phyloP scores from a whole-genome alignment of 352 stramenopile species.

The Pythium scleroteichum region DNA sequence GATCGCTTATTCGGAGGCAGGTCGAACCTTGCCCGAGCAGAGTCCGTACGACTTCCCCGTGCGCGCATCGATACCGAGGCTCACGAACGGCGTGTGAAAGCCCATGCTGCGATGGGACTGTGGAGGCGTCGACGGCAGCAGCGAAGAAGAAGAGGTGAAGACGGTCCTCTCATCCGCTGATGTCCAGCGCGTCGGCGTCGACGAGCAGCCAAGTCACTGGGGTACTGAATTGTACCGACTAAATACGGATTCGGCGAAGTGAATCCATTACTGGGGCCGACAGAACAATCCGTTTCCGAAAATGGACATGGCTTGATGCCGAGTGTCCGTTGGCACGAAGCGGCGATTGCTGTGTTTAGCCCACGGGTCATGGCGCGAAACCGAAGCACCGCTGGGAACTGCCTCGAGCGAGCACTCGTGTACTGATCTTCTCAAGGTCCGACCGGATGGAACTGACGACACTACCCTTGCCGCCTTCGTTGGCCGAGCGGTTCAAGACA shows the following conservation, averaged over 20 bases:
- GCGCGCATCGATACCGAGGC: slow-evolving; percentile 78
- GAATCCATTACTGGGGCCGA: slow-evolving; percentile 1
- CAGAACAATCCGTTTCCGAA: slow-evolving; percentile 19
- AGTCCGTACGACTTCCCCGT: slow-evolving; percentile 87
- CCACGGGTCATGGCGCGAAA: too few species aligned
- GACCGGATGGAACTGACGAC: slow-evolving; percentile 3
- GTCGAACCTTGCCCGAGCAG: slow-evolving; percentile 75
- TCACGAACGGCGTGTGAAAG: slow-evolving; percentile 75
- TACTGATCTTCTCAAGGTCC: too few species aligned
- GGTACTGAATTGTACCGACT: slow-evolving; percentile 1
- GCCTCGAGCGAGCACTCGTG: too few species aligned
- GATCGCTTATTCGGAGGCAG: neutral
- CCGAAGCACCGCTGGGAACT: too few species aligned
- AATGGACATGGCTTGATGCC: too few species aligned
- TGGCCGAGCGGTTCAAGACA: neutral
- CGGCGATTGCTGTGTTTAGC: too few species aligned
- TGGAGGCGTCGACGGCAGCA: neutral
- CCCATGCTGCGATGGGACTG: slow-evolving; percentile 40
- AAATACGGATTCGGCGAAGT: slow-evolving; percentile 17
- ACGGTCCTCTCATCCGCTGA: slow-evolving; percentile 4
- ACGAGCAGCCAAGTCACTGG: neutral
- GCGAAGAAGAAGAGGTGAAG: neutral
- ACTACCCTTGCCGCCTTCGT: slow-evolving; percentile 10
- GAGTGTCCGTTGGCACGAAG: too few species aligned
- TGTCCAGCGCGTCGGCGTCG: slow-evolving; percentile 15